Evolutionary conservation across 305 asterid genomes (phyloP).

Genomic region (Rubia peregrina): DNA sequence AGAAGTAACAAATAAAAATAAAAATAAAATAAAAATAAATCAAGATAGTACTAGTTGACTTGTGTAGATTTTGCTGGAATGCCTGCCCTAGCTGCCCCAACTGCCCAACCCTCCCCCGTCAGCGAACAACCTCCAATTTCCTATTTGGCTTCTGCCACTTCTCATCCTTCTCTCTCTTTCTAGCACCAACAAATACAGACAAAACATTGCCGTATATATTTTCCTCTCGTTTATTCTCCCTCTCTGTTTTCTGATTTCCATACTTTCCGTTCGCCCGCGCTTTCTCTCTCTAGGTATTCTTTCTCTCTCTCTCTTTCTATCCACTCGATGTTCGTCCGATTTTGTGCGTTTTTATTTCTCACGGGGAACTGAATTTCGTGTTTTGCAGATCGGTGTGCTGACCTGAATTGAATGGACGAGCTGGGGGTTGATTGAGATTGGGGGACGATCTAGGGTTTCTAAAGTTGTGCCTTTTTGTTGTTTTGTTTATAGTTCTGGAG

Average conservation of each 20-base stretch:
- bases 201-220: background rate
- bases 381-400: conserved; percentile 35
- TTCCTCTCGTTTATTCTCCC: background rate
- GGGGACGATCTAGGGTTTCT: conserved; percentile 43
- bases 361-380: background rate
- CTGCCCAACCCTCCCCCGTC: conserved; percentile 7
- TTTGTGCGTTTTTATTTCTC: background rate
- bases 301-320: background rate
- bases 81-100: background rate
- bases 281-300: background rate
- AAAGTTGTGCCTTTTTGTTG: conserved; percentile 1
- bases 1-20: background rate
- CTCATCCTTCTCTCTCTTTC: conserved; percentile 1
- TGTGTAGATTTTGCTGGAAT: background rate
- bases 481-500: background rate
- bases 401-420: conserved; percentile 17
- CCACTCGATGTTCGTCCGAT: conserved; percentile 5
- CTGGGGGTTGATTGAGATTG: conserved; percentile 24
- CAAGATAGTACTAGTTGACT: background rate
- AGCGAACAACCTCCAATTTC: background rate
- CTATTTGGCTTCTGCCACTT: conserved; percentile 3
- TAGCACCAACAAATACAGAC: background rate
- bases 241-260: background rate
- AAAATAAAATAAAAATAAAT: no score
- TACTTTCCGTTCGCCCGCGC: background rate